Percentiles rank a stretch among this genome's conserved stretches.
Conservation (phyloP, 2,329 filamentous ascomycete genomes). For the Rutstroemia sp. region DNA sequence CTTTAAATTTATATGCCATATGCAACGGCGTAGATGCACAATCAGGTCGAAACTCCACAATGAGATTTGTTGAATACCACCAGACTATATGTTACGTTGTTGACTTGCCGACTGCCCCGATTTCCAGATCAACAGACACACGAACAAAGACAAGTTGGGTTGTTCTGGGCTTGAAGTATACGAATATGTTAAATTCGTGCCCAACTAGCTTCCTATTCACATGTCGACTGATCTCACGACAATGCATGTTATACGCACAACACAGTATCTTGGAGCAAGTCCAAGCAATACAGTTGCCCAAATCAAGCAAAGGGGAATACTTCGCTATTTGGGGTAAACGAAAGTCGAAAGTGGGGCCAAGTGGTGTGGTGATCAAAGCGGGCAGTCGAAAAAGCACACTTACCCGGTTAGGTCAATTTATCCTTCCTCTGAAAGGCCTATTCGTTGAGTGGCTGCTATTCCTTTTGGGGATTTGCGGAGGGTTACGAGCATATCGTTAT, state of each 20-base stretch:
- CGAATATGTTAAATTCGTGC: not conserved
- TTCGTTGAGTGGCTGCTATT: too few relatives aligned
- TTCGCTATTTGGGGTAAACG: conserved; percentile 6
- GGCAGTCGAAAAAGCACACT: not conserved
- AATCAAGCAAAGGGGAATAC: conserved; percentile 2
- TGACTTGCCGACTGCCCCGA: too few relatives aligned
- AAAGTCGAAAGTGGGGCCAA: not conserved
- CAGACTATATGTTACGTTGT: not conserved
- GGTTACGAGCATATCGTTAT: too few relatives aligned
- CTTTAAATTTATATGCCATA: not conserved
- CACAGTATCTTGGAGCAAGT: not conserved
- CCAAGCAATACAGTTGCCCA: not conserved
- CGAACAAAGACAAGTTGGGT: not conserved
- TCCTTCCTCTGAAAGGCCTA: not conserved
- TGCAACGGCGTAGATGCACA: not conserved
- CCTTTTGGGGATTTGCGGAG: too few relatives aligned
- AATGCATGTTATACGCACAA: not conserved
- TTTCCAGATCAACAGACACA: too few relatives aligned
- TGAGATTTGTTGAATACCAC: not conserved
- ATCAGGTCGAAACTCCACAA: not conserved
- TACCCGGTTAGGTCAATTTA: conserved; percentile 5
- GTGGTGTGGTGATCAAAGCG: not conserved
- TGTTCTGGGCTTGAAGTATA: not conserved
- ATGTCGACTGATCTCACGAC: not conserved
- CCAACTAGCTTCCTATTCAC: not conserved